Base-by-base conservation (phyloP, 768 basidiomycete species). In the Suillus subaureus region DNA sequence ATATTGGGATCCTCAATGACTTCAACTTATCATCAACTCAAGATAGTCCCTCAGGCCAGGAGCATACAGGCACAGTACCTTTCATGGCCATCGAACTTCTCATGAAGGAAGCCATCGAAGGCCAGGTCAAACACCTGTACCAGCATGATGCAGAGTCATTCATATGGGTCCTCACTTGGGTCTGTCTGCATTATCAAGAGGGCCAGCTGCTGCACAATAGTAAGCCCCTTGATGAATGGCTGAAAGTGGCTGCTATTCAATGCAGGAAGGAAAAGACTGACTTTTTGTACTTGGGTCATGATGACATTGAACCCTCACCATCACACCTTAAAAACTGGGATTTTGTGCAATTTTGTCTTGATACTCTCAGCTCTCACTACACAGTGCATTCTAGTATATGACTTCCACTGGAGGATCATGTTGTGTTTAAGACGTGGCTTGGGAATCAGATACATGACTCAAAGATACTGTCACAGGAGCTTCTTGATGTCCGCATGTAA, bases 81-180 rank as follows among this genome's bases (percentile, higher is more conserved):
- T 69, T 64, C 37, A 65, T 67, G 68, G 37, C 60, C 1, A 16
- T 61, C 2, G 67, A 68, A 9, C 35, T 69, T 4, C 67, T 68
- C 18, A 16, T 3, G 1, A 2, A 23, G 23, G 3, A 11, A 6
- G 61, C 6, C 28, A 28, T 56, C 1, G 9, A 52, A 35, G 55
- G 55, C 13, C 6, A 63, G 37, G n/a, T 63, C 4, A 13, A 55
- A 18, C 39, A 23, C 28, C n/a, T 63, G 28, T 61, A 63, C 2
- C 15, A 16, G 31, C 37, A 63, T 9, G 15, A 63, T 2, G 26
- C 21, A 9, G 62, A 63, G 15, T 63, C 56, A 11, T 42, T 63
- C 7, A 42, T 63, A 18, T 63, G 56, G 56, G 37, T 60, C 13
- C 28, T 63, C 4, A 23, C 16, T n/a, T 63, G 54, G 35, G 28